A percentile compares a stretch with the other conserved stretches of the same genome.
Conservation (phyloP, 768 basidiomycete genomes). For the Crassisporium funariophilum region DNA sequence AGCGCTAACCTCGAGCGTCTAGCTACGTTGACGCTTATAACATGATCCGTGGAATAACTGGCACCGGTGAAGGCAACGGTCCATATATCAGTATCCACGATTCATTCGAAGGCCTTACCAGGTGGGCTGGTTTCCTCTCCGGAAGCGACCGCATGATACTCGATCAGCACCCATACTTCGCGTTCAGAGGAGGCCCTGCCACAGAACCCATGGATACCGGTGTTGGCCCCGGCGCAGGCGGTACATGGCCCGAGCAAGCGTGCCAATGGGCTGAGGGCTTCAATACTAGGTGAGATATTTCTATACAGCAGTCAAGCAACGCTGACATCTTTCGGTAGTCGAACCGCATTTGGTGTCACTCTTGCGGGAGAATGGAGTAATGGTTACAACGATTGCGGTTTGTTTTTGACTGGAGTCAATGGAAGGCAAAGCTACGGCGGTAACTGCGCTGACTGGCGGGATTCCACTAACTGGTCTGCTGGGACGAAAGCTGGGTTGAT, state of each 20-base stretch:
- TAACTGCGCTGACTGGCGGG: conserved; percentile 38
- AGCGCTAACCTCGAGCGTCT: conserved; percentile 16
- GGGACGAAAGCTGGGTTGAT: conserved; percentile 39
- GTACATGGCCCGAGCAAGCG: conserved; percentile 50
- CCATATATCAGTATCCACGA: conserved; percentile 54
- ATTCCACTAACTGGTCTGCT: conserved; percentile 59
- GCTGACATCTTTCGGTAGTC: conserved; percentile 28
- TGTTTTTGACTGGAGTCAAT: conserved; percentile 32
- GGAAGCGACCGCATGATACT: conserved; percentile 44
- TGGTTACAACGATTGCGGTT: conserved; percentile 66
- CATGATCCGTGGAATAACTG: conserved; percentile 73
- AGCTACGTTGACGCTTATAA: conserved; percentile 62
- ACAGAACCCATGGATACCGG: conserved; percentile 40
- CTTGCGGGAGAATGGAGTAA: conserved; percentile 80
- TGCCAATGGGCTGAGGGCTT: conserved; percentile 63
- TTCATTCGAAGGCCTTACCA: conserved; percentile 45
- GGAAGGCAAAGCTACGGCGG: conserved; percentile 29
- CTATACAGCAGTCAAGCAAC: no score
- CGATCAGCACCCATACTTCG: conserved; percentile 46
- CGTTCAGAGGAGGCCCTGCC: conserved; percentile 46
- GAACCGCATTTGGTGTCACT: conserved; percentile 65
- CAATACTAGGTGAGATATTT: conserved; percentile 46
- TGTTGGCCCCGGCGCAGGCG: conserved; percentile 40
- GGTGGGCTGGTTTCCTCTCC: conserved; percentile 35
- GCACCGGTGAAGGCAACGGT: conserved; percentile 67